Conservation (phyloP, 768 basidiomycete genomes). For the Hygrophoropsis aurantiaca region DNA sequence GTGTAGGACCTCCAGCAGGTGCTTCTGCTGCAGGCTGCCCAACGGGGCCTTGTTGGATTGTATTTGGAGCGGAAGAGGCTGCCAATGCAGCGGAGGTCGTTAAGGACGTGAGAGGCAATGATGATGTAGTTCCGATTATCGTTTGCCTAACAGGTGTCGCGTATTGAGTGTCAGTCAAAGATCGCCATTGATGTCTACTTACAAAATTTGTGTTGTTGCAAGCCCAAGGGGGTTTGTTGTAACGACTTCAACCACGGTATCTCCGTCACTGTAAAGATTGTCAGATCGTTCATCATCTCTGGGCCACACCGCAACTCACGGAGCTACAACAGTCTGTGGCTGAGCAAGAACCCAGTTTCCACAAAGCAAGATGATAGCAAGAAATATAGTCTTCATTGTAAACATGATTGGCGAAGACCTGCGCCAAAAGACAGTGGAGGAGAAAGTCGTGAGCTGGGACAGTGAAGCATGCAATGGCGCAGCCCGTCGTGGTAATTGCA, state of each 20-base stretch:
- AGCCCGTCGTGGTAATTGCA: too few species aligned
- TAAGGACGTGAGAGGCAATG: conserved; percentile 15
- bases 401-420: conserved; percentile 5
- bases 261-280: conserved; percentile 38
- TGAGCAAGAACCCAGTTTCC: conserved; percentile 37
- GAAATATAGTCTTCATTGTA: conserved; percentile 15
- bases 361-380: conserved; percentile 17
- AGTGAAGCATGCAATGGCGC: too few species aligned
- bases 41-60: conserved; percentile 50
- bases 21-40: conserved; percentile 47
- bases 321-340: conserved; percentile 45
- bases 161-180: conserved; percentile 11
- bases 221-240: conserved; percentile 40
- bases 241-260: conserved; percentile 50
- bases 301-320: conserved; percentile 33
- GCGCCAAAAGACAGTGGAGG: neutral
- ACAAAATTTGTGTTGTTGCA: conserved; percentile 46
- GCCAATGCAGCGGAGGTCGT: neutral
- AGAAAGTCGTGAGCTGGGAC: too few species aligned
- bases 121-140: conserved; percentile 12
- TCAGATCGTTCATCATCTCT: conserved; percentile 11
- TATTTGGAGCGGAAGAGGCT: conserved; percentile 9
- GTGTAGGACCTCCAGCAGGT: conserved; percentile 43
- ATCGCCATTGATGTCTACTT: conserved; percentile 17
- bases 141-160: conserved; percentile 10